Percentiles rank a stretch among this genome's conserved stretches.
Conservation (phyloP, 345 rosid species). For the Aethionema arabicum region DNA sequence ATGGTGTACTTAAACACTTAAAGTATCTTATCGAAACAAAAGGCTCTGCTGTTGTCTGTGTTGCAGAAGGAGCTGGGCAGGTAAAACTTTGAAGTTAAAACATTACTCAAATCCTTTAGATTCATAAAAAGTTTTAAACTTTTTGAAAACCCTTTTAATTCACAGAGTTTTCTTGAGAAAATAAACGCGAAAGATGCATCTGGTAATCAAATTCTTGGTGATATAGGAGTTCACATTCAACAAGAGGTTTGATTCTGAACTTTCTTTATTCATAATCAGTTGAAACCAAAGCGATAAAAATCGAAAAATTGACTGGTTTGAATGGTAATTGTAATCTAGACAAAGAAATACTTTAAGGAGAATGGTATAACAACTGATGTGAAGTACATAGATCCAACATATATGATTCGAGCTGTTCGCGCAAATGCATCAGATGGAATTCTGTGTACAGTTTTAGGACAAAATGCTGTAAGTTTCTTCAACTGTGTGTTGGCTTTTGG, state of each 20-base stretch:
- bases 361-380: slow-evolving; percentile 69
- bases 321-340: slow-evolving; percentile 42
- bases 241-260: slow-evolving; percentile 72
- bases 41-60: slow-evolving; percentile 96
- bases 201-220: slow-evolving; percentile 82
- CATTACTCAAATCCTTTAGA: not conserved
- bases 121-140: not conserved
- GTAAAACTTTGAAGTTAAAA: slow-evolving; percentile 33
- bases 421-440: slow-evolving; percentile 98
- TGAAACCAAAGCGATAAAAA: not conserved
- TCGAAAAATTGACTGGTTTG: not conserved
- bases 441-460: slow-evolving; percentile 93
- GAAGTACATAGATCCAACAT: slow-evolving; percentile 95
- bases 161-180: slow-evolving; percentile 73
- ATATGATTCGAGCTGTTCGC: slow-evolving; percentile 93
- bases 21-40: slow-evolving; percentile 88
- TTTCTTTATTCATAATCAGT: not conserved
- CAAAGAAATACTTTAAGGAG: slow-evolving; percentile 72
- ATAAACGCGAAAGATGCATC: slow-evolving; percentile 96
- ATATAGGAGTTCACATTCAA: slow-evolving; percentile 85
- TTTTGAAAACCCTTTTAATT: slow-evolving; percentile 18
- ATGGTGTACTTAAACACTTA: slow-evolving; percentile 85
- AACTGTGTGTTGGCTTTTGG: not conserved
- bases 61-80: slow-evolving; percentile 99
- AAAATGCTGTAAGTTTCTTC: slow-evolving; percentile 77